These are phyloP conservation scores for Dictyostelium purpureum DNA, from an alignment of 78 protist genomes.

Conservation along the genomic window DNA sequence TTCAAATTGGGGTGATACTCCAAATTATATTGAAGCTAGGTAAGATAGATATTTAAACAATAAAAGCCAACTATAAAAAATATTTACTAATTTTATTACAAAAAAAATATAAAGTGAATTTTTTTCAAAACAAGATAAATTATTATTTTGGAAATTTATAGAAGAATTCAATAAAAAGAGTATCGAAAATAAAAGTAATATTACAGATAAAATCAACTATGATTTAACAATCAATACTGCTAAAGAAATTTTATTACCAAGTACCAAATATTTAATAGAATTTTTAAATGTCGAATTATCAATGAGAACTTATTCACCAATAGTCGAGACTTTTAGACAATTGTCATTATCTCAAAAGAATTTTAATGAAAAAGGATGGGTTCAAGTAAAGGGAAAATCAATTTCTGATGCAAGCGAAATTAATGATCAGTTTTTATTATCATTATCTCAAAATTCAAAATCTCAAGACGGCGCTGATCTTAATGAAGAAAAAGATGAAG, in stretches of 20 bases:
- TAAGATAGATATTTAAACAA: not conserved
- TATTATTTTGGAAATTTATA: slow-evolving; percentile 40
- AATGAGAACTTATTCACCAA: slow-evolving; percentile 37
- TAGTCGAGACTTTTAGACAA: slow-evolving; percentile 41
- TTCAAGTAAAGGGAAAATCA: not conserved
- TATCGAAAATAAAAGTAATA: not conserved
- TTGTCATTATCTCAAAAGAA: not conserved
- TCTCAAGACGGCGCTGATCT: too few species aligned
- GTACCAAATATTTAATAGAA: not conserved
- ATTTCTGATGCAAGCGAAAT: not conserved
- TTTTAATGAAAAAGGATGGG: not conserved
- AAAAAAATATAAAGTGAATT: slow-evolving; percentile 4
- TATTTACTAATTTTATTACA: not conserved
- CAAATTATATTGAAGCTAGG: slow-evolving; percentile 36
- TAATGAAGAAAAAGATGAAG: not conserved
- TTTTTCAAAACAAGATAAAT: slow-evolving; percentile 14
- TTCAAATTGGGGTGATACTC: slow-evolving; percentile 73
- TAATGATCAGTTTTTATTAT: not conserved
- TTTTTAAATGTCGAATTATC: slow-evolving; percentile 8
- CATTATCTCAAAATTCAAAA: not conserved
- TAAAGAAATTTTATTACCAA: not conserved
- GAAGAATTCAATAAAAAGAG: not conserved
- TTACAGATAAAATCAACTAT: not conserved
- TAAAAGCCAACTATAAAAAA: not conserved
- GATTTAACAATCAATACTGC: not conserved